Percentiles rank a stretch among this genome's conserved stretches.
These are phyloP conservation scores for Solanum piurae DNA, from an alignment of 257 asterid genomes.

Conservation along the genomic window DNA sequence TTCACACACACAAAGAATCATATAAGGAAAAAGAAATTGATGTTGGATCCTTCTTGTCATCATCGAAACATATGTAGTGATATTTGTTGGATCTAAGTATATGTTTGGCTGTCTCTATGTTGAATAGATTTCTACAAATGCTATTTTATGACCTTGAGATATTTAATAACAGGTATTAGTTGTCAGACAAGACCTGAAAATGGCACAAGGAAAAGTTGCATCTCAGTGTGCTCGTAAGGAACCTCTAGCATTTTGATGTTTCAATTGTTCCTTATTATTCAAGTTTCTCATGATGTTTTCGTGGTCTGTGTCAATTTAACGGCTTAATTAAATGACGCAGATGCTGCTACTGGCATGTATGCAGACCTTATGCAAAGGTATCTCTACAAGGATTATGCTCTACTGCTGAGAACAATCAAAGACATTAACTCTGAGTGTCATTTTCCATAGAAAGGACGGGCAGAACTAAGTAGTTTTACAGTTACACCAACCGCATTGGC, in stretches of 20 bases:
- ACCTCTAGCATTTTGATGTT: not conserved
- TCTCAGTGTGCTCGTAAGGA: conserved; percentile 98
- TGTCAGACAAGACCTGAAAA: conserved; percentile 91
- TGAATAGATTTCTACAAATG: not conserved
- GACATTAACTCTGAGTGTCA: not conserved
- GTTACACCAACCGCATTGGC: not conserved
- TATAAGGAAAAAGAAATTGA: not conserved
- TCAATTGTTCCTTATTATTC: not conserved
- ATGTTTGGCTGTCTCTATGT: not conserved
- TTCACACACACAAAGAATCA: not conserved
- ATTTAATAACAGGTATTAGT: conserved; percentile 61
- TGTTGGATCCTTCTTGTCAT: not conserved
- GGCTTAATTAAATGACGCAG: conserved; percentile 32
- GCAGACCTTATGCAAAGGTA: conserved; percentile 88
- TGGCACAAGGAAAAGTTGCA: conserved; percentile 92
- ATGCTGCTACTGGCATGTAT: conserved; percentile 96
- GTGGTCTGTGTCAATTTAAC: not conserved
- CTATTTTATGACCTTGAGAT: conserved; percentile 4
- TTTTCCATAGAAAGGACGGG: not conserved
- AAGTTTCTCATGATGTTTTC: not conserved
- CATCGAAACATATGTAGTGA: not conserved
- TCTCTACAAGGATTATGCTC: not conserved
- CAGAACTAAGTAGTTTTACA: not conserved
- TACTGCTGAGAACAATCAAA: not conserved
- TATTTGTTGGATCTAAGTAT: not conserved